These are phyloP conservation scores for Quercus alba DNA, from an alignment of 306 rosid genomes.

Conservation along the genomic window DNA sequence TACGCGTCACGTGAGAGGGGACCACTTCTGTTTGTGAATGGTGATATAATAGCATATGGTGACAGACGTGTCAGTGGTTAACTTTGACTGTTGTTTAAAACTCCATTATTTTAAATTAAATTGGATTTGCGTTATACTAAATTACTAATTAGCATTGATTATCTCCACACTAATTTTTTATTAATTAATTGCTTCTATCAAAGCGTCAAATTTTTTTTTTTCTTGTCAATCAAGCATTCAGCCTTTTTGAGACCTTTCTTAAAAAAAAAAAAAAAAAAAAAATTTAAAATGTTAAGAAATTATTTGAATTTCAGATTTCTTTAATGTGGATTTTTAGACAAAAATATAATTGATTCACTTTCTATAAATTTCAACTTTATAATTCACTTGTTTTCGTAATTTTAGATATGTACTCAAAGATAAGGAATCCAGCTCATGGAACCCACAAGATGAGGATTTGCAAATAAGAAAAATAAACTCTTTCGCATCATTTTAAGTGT, in stretches of 20 bases:
- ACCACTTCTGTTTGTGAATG: neutral
- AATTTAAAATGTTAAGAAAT: neutral
- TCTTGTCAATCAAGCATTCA: slow-evolving; percentile 17
- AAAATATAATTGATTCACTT: too few relatives aligned
- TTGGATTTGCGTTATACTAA: neutral
- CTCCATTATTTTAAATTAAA: neutral
- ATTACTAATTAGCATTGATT: too few relatives aligned
- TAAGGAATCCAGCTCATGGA: too few relatives aligned
- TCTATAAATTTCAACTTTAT: too few relatives aligned
- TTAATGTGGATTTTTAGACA: too few relatives aligned
- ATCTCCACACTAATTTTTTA: too few relatives aligned
- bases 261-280: neutral
- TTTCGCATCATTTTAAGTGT: too few relatives aligned
- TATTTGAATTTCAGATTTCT: too few relatives aligned
- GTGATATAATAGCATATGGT: neutral
- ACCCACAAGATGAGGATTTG: too few relatives aligned
- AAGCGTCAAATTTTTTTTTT: neutral
- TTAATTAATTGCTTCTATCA: neutral
- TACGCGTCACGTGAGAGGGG: slow-evolving; percentile 19
- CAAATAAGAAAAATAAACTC: too few relatives aligned
- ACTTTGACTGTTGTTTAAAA: neutral
- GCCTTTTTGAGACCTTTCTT: neutral
- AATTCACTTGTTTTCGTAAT: too few relatives aligned
- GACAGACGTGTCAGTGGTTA: slow-evolving; percentile 1
- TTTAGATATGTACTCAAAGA: too few relatives aligned